These are phyloP conservation scores for Alnus glutinosa DNA, from an alignment of 306 rosid genomes.

Conservation along the genomic window DNA sequence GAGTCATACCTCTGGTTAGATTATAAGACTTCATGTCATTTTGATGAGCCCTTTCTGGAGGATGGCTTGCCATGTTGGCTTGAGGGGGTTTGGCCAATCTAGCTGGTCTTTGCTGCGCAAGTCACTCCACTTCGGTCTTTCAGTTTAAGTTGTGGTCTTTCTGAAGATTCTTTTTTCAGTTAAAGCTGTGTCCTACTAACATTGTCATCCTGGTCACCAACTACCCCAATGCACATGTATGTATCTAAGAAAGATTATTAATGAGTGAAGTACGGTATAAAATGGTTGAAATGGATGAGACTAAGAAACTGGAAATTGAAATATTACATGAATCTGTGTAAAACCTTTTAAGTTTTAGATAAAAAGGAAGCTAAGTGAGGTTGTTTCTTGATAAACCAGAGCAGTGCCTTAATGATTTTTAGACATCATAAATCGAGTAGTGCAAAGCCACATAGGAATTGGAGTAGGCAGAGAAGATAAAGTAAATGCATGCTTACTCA, in stretches of 20 bases:
- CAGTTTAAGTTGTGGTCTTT: background rate
- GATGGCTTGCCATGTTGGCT: background rate
- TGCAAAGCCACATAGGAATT: slow-evolving; percentile 1
- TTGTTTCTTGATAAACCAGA: background rate
- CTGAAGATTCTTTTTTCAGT: background rate
- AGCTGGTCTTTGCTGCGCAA: background rate
- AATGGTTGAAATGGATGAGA: background rate
- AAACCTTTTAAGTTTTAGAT: background rate
- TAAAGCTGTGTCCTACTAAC: background rate
- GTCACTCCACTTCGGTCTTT: background rate
- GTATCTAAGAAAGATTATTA: background rate
- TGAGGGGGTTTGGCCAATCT: background rate
- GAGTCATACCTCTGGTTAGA: background rate
- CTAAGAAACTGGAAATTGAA: background rate
- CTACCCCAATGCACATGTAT: background rate
- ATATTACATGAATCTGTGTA: background rate
- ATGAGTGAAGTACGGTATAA: background rate
- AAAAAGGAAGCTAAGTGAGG: background rate
- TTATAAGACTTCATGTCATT: background rate
- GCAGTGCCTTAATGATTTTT: background rate
- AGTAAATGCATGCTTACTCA: background rate
- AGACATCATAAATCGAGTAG: background rate
- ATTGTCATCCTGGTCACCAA: background rate
- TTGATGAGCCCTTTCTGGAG: background rate
- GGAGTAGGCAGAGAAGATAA: background rate